phyloP scores from a whole-genome alignment of 2,329 filamentous ascomycete genomes.

The Clonostachys rosea region DNA sequence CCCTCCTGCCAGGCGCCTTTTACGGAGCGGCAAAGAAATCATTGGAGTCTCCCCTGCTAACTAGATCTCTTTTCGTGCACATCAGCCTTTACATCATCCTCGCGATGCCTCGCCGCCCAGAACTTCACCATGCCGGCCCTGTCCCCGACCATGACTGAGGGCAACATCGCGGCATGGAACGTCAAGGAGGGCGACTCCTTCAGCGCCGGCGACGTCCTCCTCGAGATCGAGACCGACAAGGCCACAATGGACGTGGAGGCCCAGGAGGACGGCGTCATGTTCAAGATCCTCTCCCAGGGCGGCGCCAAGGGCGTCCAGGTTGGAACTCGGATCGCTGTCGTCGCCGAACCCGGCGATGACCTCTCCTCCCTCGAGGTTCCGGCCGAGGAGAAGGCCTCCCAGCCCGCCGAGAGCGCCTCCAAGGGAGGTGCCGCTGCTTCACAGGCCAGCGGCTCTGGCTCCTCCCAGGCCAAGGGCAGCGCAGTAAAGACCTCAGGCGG shows the following conservation, averaged over 20 bases:
- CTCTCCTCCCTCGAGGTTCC: slow-evolving; percentile 70
- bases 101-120: slow-evolving; percentile 65
- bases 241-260: slow-evolving; percentile 94
- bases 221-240: slow-evolving; percentile 94
- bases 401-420: slow-evolving; percentile 12
- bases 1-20: too few species aligned
- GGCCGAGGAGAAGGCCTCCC: slow-evolving; percentile 49
- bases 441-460: neutral
- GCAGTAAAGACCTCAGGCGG: slow-evolving; percentile 27
- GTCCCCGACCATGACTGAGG: slow-evolving; percentile 91
- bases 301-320: slow-evolving; percentile 75
- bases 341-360: slow-evolving; percentile 80
- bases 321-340: slow-evolving; percentile 74
- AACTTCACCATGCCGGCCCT: slow-evolving; percentile 91
- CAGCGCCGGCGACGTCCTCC: slow-evolving; percentile 76
- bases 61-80: neutral
- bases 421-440: slow-evolving; percentile 9
- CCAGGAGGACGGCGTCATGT: slow-evolving; percentile 80
- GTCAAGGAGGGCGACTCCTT: slow-evolving; percentile 85
- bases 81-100: slow-evolving; percentile 60
- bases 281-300: slow-evolving; percentile 74
- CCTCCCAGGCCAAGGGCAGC: neutral
- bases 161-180: slow-evolving; percentile 81
- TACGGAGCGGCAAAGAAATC: too few species aligned
- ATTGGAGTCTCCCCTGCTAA: neutral